phyloP scores from a whole-genome alignment of 192 early-diverging fungal species.

The Coemansia erecta region DNA sequence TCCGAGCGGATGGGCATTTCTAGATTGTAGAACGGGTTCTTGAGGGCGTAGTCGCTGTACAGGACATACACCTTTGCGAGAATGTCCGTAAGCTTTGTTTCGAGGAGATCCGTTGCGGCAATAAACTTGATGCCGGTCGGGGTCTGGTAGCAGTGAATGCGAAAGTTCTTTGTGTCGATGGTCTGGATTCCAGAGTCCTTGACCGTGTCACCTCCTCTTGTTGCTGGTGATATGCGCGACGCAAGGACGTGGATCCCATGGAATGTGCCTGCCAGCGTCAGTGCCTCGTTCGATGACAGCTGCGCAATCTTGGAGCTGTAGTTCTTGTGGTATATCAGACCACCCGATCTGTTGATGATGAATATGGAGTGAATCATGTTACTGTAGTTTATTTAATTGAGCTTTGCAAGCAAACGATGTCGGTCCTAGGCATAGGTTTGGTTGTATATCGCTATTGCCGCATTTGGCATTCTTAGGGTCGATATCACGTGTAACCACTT shows the following conservation, averaged over 20 bases:
- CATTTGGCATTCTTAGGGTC: neutral
- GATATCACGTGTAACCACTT: conserved; percentile 1
- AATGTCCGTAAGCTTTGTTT: conserved; percentile 53
- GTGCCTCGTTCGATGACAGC: conserved; percentile 91
- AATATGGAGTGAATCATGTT: conserved; percentile 80
- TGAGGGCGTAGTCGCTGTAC: conserved; percentile 97
- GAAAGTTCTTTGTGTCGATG: conserved; percentile 88
- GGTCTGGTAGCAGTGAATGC: conserved; percentile 90
- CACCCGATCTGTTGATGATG: conserved; percentile 89
- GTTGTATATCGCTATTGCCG: too few relatives aligned
- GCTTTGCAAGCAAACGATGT: too few relatives aligned
- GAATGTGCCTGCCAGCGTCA: conserved; percentile 97
- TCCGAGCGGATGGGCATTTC: conserved; percentile 99
- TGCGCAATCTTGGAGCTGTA: conserved; percentile 79
- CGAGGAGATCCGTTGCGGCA: conserved; percentile 79
- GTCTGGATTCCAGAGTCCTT: conserved; percentile 85
- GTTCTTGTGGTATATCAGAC: conserved; percentile 91
- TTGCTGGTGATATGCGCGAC: conserved; percentile 84
- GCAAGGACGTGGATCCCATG: conserved; percentile 97
- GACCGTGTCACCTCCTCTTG: conserved; percentile 17
- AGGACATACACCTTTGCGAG: conserved; percentile 75
- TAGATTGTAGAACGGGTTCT: conserved; percentile 97
- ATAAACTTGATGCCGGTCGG: conserved; percentile 95
- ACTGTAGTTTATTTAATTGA: neutral
- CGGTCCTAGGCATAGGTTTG: too few relatives aligned